phyloP scores from a whole-genome alignment of 495 filamentous ascomycete species.

The Chlorociboria aeruginascens region DNA sequence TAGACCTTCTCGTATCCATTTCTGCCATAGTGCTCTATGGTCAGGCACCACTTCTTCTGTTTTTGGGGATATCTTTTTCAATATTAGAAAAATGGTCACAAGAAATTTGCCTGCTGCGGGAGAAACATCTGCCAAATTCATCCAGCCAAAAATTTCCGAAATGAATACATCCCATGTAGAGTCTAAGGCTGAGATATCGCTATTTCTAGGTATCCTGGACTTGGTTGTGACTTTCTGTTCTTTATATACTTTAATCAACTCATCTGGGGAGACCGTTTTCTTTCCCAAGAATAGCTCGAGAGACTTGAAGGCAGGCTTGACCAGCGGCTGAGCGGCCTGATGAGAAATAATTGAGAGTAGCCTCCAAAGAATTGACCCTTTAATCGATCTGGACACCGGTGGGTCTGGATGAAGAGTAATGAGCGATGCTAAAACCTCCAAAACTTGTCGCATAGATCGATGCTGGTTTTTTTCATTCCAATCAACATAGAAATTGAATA shows the following conservation, averaged over 20 bases:
- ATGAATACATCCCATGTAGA: conserved; percentile 32
- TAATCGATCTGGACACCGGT: conserved; percentile 23
- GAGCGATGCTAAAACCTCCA: conserved; percentile 44
- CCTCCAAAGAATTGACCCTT: conserved; percentile 26
- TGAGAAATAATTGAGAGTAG: conserved; percentile 37
- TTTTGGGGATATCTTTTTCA: conserved; percentile 22
- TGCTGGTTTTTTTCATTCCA: conserved; percentile 63
- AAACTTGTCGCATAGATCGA: conserved; percentile 62
- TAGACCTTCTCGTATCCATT: conserved; percentile 34
- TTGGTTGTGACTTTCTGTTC: background rate
- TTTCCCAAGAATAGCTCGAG: conserved; percentile 49
- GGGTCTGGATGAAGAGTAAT: conserved; percentile 35
- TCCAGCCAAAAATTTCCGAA: conserved; percentile 44
- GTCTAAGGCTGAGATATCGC: background rate
- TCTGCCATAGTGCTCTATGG: conserved; percentile 27
- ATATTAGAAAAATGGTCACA: conserved; percentile 41
- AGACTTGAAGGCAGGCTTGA: conserved; percentile 51
- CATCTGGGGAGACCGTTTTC: conserved; percentile 28
- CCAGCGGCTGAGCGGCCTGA: conserved; percentile 36
- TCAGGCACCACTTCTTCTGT: conserved; percentile 23
- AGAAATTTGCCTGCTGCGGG: conserved; percentile 54
- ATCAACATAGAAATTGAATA: conserved; percentile 61
- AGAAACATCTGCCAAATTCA: conserved; percentile 47
- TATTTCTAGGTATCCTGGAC: background rate
- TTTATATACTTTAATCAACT: conserved; percentile 27